phyloP scores from a whole-genome alignment of 208 protist species.

The Strigomonas culicis region DNA sequence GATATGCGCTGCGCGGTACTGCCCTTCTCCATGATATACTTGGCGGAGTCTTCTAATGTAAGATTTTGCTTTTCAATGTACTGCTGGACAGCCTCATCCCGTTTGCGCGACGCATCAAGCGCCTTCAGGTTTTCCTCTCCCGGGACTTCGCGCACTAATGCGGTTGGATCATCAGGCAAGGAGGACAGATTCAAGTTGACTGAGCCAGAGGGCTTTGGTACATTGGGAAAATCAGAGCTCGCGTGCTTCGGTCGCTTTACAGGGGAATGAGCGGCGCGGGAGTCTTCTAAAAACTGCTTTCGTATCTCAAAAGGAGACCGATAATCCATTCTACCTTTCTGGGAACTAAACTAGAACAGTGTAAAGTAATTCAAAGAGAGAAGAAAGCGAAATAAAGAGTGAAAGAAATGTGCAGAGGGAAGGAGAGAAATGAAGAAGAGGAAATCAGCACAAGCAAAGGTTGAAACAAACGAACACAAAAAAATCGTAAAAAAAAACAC shows the following conservation, averaged over 20 bases:
- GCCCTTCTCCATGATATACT: constrained; percentile 90
- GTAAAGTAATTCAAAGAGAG: constrained; percentile 5
- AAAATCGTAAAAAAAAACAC: constrained; percentile 3
- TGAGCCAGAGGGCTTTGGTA: background rate
- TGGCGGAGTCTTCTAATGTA: constrained; percentile 70
- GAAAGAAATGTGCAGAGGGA: background rate
- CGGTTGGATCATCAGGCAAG: constrained; percentile 76
- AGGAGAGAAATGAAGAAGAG: background rate
- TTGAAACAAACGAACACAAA: background rate
- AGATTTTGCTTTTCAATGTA: constrained; percentile 84
- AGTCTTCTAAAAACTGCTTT: constrained; percentile 68
- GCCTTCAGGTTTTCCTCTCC: constrained; percentile 85
- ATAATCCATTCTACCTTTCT: constrained; percentile 55
- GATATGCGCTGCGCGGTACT: constrained; percentile 84
- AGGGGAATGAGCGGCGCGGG: constrained; percentile 18
- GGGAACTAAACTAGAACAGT: background rate
- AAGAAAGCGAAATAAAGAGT: constrained; percentile 4
- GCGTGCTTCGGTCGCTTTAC: background rate
- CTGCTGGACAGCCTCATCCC: constrained; percentile 87
- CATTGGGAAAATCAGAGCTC: background rate
- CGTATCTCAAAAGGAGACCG: constrained; percentile 85
- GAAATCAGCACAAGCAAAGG: background rate
- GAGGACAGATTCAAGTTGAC: constrained; percentile 16
- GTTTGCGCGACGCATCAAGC: constrained; percentile 74
- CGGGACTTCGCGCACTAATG: constrained; percentile 80